These are phyloP conservation scores for Biancaea sappan DNA, from an alignment of 306 rosid species.

Conservation along the genomic window DNA sequence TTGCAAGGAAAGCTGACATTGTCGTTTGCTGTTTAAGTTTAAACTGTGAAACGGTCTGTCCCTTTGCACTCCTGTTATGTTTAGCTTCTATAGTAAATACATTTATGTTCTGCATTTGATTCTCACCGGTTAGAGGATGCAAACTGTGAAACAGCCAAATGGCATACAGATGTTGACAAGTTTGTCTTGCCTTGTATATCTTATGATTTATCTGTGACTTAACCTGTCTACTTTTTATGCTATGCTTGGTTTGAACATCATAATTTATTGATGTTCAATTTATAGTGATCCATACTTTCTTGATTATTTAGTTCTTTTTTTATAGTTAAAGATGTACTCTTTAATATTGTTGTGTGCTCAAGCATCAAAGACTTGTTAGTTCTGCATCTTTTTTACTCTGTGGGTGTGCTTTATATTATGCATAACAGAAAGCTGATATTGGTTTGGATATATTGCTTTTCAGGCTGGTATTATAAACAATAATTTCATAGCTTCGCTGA, in stretches of 20 bases:
- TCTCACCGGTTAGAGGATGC: background rate
- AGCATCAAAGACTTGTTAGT: constrained; percentile 19
- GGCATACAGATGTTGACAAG: background rate
- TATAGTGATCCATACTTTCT: background rate
- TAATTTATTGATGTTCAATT: background rate
- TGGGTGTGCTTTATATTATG: constrained; percentile 5
- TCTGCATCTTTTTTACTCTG: background rate
- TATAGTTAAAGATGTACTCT: constrained; percentile 1
- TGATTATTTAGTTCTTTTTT: no score
- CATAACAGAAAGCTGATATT: constrained; percentile 4
- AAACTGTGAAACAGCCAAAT: background rate
- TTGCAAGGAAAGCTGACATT: constrained; percentile 81
- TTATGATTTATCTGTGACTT: constrained; percentile 3
- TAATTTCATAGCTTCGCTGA: constrained; percentile 79
- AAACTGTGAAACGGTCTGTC: constrained; percentile 73
- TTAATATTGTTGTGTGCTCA: constrained; percentile 20
- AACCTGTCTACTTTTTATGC: background rate
- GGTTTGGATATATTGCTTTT: constrained; percentile 29
- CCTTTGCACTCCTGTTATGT: constrained; percentile 17
- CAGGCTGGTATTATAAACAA: constrained; percentile 74
- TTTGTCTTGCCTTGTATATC: background rate
- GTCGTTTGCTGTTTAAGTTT: constrained; percentile 75
- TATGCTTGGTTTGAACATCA: constrained; percentile 2
- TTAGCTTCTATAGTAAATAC: background rate
- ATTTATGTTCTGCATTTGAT: constrained; percentile 10